Percentiles rank a stretch among this genome's conserved stretches.
Conservation (phyloP, 2,329 filamentous ascomycete genomes). For the Aspergillus ustus region DNA sequence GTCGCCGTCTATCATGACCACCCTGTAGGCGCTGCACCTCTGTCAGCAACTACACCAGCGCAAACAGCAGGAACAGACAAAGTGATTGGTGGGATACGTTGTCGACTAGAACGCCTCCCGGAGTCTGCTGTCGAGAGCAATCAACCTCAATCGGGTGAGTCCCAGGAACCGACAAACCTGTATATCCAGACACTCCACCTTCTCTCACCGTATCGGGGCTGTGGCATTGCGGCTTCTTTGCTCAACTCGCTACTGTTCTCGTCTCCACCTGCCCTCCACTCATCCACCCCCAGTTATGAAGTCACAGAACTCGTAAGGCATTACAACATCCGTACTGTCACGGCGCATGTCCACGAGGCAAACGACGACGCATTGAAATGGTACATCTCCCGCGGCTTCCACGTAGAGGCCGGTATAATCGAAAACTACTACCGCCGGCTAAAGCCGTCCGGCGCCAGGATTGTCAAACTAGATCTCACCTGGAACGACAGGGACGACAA, state of each 20-base stretch:
- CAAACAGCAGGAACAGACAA: conserved; percentile 41
- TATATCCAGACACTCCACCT: conserved; percentile 67
- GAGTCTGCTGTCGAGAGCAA: conserved; percentile 18
- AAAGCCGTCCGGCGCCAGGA: conserved; percentile 59
- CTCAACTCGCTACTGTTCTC: conserved; percentile 50
- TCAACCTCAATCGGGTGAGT: conserved; percentile 12
- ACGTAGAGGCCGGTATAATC: conserved; percentile 53
- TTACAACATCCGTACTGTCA: conserved; percentile 58
- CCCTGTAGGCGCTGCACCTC: conserved; percentile 34
- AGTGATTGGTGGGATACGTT: conserved; percentile 55
- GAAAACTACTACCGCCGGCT: conserved; percentile 64
- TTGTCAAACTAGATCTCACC: conserved; percentile 49
- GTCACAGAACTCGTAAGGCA: conserved; percentile 49
- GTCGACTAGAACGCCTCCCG: conserved; percentile 47
- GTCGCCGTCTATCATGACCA: conserved; percentile 62
- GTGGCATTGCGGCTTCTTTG: conserved; percentile 62
- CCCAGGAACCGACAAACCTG: conserved; percentile 46
- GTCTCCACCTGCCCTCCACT: conserved; percentile 17
- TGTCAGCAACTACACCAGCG: conserved; percentile 19
- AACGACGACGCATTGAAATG: conserved; percentile 64
- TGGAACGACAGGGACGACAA: conserved; percentile 30
- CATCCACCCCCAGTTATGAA: conserved; percentile 16
- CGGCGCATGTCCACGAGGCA: conserved; percentile 68
- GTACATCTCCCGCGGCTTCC: conserved; percentile 64
- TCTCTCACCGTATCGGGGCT: conserved; percentile 62